These are phyloP conservation scores for Apiospora rasikravindrae DNA, from an alignment of 2,329 filamentous ascomycete genomes.

Conservation along the genomic window DNA sequence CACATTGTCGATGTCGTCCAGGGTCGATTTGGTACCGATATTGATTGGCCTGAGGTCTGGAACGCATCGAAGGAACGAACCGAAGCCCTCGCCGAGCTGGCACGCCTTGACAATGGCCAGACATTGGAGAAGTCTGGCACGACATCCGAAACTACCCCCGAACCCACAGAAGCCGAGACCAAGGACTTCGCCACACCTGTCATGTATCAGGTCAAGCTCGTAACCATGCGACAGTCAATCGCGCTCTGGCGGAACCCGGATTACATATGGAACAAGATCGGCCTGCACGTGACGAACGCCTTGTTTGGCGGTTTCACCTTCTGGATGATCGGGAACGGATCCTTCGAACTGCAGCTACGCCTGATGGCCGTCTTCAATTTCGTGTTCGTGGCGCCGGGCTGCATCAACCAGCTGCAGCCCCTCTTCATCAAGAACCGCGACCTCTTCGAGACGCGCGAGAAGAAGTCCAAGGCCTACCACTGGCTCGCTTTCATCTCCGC, in stretches of 20 bases:
- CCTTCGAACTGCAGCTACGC: conserved; percentile 75
- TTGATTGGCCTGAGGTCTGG: conserved; percentile 27
- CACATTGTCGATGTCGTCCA: conserved; percentile 54
- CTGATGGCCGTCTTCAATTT: conserved; percentile 77
- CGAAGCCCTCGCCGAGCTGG: conserved; percentile 22
- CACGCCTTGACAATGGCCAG: conserved; percentile 17
- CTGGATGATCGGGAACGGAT: conserved; percentile 68
- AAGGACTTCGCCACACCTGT: conserved; percentile 70
- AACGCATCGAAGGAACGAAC: conserved; percentile 22
- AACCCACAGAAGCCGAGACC: background rate
- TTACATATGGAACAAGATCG: conserved; percentile 79
- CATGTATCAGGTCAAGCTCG: conserved; percentile 64
- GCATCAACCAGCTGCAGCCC: conserved; percentile 75
- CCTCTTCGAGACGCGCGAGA: conserved; percentile 75
- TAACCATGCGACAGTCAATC: conserved; percentile 72
- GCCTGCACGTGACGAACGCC: conserved; percentile 71
- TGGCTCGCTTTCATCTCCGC: conserved; percentile 79
- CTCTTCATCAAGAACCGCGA: conserved; percentile 77
- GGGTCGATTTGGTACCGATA: conserved; percentile 50
- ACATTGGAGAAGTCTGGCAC: background rate
- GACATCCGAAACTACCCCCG: background rate
- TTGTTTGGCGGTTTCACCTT: conserved; percentile 84
- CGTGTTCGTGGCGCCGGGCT: conserved; percentile 69
- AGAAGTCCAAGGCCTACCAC: conserved; percentile 76
- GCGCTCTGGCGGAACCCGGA: conserved; percentile 79